Base-by-base conservation (phyloP, 768 basidiomycete species). In the Psilocybe cyanescens region DNA sequence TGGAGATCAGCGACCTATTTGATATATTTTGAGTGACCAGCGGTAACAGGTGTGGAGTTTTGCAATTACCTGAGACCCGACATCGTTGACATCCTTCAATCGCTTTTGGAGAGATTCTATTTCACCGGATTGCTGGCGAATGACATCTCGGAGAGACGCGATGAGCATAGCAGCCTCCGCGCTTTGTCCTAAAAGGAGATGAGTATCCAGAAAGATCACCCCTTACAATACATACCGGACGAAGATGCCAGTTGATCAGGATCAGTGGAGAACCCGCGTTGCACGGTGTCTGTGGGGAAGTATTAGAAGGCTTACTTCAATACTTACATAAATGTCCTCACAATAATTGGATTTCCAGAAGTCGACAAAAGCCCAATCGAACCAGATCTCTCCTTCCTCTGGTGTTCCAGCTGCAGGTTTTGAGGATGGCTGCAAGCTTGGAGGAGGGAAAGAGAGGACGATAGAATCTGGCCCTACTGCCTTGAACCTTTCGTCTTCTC, bases 301-400 rank as follows among this genome's bases (percentile, higher is more conserved):
- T 24, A 59, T 49, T 29, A 52, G 11, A 30, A 49, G 39, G 44
- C 6, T 11, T 30, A 3, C 17, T 3, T 31, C 11, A 24, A 31
- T 17, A 17, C 6, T 8, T 16, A 30, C 28, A 52, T 35, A 52
- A 45, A 45, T 11, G 7, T 17, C 17, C 58, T 44, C 4, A 97
- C 97, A 94, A 70, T 95, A 97, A 70, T 97, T 96, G 49, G 94
- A 95, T 78, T 99, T 99, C 91, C 94, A 96, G 74, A 98, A 99
- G 74, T 99, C 97, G 5, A 97, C 87, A 75, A 99, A 99, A 0
- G 90, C 85, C 94, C 96, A 99, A 73, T 99, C 96, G 70, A 99
- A 92, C 97, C 97, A 99, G 41, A 97, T 82, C 75, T 95, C 94
- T 29, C 87, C 92, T 68, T 92, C 90, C 63, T 86, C 86, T 55